Evolutionary conservation across 2,329 filamentous ascomycete genomes (phyloP).

Genomic region (Botrytis pseudocinerea): DNA sequence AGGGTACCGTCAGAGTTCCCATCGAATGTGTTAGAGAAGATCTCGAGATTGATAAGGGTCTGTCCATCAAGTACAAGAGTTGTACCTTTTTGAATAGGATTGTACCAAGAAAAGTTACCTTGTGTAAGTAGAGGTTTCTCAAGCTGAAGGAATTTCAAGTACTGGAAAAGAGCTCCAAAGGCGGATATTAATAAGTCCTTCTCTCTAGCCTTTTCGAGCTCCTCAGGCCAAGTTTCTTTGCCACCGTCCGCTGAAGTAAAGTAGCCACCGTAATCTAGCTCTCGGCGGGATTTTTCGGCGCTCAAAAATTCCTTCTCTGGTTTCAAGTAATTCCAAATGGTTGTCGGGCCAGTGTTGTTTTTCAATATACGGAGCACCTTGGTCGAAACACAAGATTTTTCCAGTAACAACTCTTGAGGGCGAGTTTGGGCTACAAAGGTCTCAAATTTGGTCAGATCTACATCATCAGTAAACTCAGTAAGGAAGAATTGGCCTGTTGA

Average conservation of each 20-base stretch:
- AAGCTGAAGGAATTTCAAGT: conserved; percentile 82
- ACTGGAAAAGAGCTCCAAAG: conserved; percentile 84
- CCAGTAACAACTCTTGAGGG: conserved; percentile 83
- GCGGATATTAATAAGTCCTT: conserved; percentile 88
- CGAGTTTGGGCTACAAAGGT: conserved; percentile 91
- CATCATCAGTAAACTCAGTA: conserved; percentile 89
- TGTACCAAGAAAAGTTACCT: conserved; percentile 88
- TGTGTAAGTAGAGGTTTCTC: conserved; percentile 85
- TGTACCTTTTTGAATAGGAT: conserved; percentile 83
- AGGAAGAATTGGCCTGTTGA: conserved; percentile 94
- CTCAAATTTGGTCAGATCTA: conserved; percentile 94
- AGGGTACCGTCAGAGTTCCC: conserved; percentile 82
- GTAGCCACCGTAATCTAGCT: conserved; percentile 78
- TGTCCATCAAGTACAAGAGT: conserved; percentile 93
- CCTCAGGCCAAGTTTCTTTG: conserved; percentile 71
- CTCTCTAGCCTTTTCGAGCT: conserved; percentile 68
- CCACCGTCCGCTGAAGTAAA: conserved; percentile 62
- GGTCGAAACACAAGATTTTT: conserved; percentile 83
- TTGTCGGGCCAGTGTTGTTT: conserved; percentile 90
- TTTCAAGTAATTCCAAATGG: conserved; percentile 93
- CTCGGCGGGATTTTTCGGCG: conserved; percentile 76
- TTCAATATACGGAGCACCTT: conserved; percentile 91
- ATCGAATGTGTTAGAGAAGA: conserved; percentile 91
- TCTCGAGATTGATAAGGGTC: conserved; percentile 95
- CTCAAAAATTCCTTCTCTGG: conserved; percentile 88